Conservation (phyloP, 2,329 filamentous ascomycete genomes). For the Colletotrichum gigasporum region DNA sequence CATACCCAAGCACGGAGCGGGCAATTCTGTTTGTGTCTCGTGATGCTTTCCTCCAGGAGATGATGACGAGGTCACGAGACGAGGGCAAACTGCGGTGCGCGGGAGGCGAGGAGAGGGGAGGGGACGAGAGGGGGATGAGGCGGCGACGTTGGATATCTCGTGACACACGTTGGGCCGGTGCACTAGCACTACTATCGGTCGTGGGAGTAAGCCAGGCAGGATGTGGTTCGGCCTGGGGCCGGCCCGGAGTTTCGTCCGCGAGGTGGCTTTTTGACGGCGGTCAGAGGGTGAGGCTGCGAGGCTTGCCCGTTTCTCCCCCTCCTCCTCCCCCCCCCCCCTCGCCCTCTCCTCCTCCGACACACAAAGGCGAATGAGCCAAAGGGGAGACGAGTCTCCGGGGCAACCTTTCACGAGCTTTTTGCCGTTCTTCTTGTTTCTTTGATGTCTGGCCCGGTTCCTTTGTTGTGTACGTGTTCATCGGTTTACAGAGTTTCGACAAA, state of each 20-base stretch:
- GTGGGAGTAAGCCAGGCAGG: no score
- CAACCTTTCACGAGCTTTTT: background rate
- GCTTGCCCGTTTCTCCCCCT: no score
- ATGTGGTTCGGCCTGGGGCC: no score
- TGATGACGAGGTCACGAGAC: constrained; percentile 14
- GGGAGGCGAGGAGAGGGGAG: background rate
- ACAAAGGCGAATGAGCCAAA: background rate
- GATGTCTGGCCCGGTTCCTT: no score
- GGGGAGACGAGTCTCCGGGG: background rate
- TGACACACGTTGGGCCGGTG: no score
- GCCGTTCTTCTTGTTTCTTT: background rate
- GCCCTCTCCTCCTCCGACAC: no score
- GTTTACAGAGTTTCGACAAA: no score
- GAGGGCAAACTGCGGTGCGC: background rate
- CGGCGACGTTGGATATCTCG: background rate
- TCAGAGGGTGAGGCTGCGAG: background rate
- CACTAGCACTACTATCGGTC: no score
- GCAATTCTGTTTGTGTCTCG: constrained; percentile 3
- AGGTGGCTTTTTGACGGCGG: background rate
- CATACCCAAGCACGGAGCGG: background rate
- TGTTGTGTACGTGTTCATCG: no score
- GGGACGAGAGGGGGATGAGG: background rate
- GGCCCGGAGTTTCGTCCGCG: no score
- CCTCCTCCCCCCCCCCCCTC: no score
- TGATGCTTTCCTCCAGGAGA: constrained; percentile 24